Conservation (phyloP, 2,329 filamentous ascomycete genomes). For the Calycina marina region DNA sequence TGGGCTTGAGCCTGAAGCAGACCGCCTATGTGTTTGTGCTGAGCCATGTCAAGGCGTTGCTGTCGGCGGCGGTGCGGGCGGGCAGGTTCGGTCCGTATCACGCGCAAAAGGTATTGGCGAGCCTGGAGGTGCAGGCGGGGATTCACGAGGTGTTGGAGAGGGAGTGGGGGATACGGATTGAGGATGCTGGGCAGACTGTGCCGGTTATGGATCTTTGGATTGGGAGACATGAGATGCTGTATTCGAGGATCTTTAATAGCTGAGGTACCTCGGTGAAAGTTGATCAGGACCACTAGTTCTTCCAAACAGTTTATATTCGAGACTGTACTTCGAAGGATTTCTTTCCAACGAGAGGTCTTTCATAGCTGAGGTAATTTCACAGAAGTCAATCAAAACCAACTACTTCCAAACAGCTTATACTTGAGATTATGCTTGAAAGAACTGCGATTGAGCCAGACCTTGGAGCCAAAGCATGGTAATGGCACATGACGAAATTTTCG, state of each 20-base stretch:
- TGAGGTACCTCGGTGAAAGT: no score
- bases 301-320: no score
- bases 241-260: slow-evolving; percentile 79
- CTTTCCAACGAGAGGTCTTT: no score
- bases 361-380: no score
- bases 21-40: slow-evolving; percentile 64
- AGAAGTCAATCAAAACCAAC: no score
- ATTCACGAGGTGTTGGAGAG: slow-evolving; percentile 43
- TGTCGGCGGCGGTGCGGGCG: slow-evolving; percentile 63
- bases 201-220: slow-evolving; percentile 74
- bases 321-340: no score
- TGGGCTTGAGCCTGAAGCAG: slow-evolving; percentile 44
- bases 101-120: slow-evolving; percentile 58
- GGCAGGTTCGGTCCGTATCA: slow-evolving; percentile 71
- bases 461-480: no score
- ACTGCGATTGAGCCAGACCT: no score
- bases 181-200: slow-evolving; percentile 59
- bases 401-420: no score
- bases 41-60: slow-evolving; percentile 59
- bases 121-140: slow-evolving; percentile 37
- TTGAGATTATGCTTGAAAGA: no score
- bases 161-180: slow-evolving; percentile 42
- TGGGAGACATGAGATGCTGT: slow-evolving; percentile 68
- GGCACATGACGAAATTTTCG: no score
- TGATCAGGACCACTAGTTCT: no score